These are phyloP conservation scores for Trametes sp. DNA, from an alignment of 1,284 basidiomycete species.

Conservation along the genomic window DNA sequence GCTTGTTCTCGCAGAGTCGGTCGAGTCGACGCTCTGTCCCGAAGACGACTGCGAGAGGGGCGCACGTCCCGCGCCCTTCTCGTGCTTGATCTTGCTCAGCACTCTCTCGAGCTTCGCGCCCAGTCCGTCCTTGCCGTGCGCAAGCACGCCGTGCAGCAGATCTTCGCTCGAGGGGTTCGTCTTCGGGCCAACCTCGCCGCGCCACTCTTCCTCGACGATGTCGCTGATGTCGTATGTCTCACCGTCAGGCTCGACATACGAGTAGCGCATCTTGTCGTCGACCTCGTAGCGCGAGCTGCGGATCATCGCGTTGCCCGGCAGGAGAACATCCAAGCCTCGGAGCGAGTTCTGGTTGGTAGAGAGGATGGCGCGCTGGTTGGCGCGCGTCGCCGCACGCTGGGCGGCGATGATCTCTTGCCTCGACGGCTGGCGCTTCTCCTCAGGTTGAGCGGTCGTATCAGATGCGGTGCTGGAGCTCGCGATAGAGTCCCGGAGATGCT, in stretches of 20 bases:
- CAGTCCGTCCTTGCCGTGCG: constrained; percentile 60
- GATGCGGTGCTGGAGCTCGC: constrained; percentile 54
- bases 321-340: constrained; percentile 86
- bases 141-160: constrained; percentile 69
- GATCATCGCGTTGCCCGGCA: constrained; percentile 86
- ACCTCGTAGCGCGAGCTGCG: constrained; percentile 80
- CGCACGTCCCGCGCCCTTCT: constrained; percentile 41
- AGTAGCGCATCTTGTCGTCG: constrained; percentile 85
- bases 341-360: constrained; percentile 85
- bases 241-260: constrained; percentile 87
- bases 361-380: constrained; percentile 87
- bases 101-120: constrained; percentile 83
- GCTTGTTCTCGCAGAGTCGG: constrained; percentile 47
- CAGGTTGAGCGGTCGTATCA: constrained; percentile 48
- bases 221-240: constrained; percentile 92
- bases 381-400: constrained; percentile 84
- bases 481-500: constrained; percentile 70
- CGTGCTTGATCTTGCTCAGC: constrained; percentile 75
- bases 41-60: constrained; percentile 33
- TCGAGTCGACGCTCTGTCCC: constrained; percentile 32
- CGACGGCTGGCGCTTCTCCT: constrained; percentile 59
- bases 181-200: constrained; percentile 49
- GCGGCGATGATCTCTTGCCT: constrained; percentile 93
- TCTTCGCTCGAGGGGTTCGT: constrained; percentile 55
- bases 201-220: constrained; percentile 88